Base-by-base conservation (phyloP, 2,329 filamentous ascomycete species). In the Penicillium paneum region DNA sequence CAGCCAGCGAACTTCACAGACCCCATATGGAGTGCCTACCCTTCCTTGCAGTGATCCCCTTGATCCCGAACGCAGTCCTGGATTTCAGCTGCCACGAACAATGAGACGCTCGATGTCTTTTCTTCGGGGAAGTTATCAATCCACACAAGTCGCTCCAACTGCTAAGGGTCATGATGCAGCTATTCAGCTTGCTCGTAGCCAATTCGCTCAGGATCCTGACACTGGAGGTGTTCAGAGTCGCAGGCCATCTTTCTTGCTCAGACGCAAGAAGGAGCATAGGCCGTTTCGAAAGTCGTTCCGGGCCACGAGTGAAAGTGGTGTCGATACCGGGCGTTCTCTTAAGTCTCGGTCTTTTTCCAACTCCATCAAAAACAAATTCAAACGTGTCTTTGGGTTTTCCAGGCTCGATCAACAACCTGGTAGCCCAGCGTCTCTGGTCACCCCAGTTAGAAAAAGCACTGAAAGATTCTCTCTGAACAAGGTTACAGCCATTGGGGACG, bases 51-150 rank as follows among this genome's bases (percentile, higher is more conserved):
- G 54, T 2, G 49, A 57, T 41, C 48, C 51, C 10, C 49, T 39
- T 24, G 61, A 60, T 40, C 53, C 55, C 7, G 58, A 65, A 5
- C 48, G 57, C 21, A 63, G 63, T 26, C 55, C 60, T 11, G 58
- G 53, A 12, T 57, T 64, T 29, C 53, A 56, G 21, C 10, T 64
- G 21, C 56, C 62, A 28, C 59, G 61, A 19, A 69, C 68, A 3
- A 59, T 77, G 53, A 68, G 71, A 52, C 72, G 69, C n/a, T 77
- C 77, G 1, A 64, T 74, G 48, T 77, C 76, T 13, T 76, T 78
- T 49, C 65, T 76, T 34, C 67, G 67, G 48, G 64, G 70, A 12
- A 65, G 64, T 19, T 63, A 58, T 39, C 64, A 60, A 17, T 50
- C 58, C 29, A 32, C n/a, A 6, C 57, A 57, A 54, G 34, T 52